Base-by-base conservation (phyloP, 2,329 filamentous ascomycete species). In the Ceratocystiopsis brevicomis region DNA sequence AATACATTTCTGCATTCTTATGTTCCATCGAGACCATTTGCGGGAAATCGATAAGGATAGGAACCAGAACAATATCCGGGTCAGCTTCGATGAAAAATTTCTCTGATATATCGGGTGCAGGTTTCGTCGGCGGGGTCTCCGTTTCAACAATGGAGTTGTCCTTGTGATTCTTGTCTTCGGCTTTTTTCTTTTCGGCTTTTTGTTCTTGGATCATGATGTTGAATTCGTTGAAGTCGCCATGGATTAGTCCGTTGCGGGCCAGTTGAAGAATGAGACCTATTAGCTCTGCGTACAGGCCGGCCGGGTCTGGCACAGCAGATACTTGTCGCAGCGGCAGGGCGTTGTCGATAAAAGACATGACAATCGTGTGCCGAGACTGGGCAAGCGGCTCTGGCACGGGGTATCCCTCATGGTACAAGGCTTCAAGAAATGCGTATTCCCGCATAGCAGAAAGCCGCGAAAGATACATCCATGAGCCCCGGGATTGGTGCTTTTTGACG, bases 161-260 rank as follows among this genome's bases (percentile, higher is more conserved):
- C 25, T 30, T 30, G 10, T 30, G 5, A 10, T 11, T 30, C 25
- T 30, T 8, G 25, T 10, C 50, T 30, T 5, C 17, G 12, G 21
- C 17, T 33, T 36, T 15, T n/a, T 8, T 39, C 38, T 44, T 49
- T 56, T 88, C 49, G 17, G 53, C 52, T 43, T 57, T 65, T 44
- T 68, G 74, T 58, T 96, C 88, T 56, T 90, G 85, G 57, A 98
- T 78, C 33, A 98, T 66, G 50, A 98, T 88, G 59, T 98, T 98
- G 69, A 98, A 98, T 60, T 98, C 92, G 65, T 98, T 98, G 66
- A 92, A 98, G 58, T 98, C 90, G 48, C 90, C 90, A 57, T 98
- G 90, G 48, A 98, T 98, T 40, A 98, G 66, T 8, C 90, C 90
- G 52, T 87, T 77, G 48, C 76, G 76, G 6, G 90, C 88, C 37